Base-by-base conservation (phyloP, 1,284 basidiomycete genomes). In the Earliella scabrosa region DNA sequence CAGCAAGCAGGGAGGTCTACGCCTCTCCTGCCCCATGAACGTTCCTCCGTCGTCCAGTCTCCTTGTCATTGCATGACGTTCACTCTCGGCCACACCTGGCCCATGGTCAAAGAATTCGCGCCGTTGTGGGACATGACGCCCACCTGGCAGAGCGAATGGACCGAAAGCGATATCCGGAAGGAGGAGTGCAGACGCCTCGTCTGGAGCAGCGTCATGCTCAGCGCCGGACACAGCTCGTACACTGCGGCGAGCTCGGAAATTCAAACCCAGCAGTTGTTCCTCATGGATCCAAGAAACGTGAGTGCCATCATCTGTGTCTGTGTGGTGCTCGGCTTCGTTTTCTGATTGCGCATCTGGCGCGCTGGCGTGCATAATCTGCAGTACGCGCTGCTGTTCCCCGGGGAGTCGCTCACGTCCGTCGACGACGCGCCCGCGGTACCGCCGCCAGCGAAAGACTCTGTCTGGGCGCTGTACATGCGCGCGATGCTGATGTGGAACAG, bases 391-490 rank as follows among this genome's bases (percentile, higher is more conserved):
- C 72, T 90, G 29, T 90, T 90, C 68, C 85, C 87, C 2, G 88
- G 86, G 14, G 88, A 90, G 68, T 77, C 80, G 9, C 68, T 84
- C 24, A 47, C 51, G n/a, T 36, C 43, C 23, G 45, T 45, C 16
- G 56, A 60, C 24, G 69, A 71, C 45, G 36, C 56, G 23, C 39
- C 59, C 40, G 49, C 71, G 14, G 51, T 64, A 36, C 55, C 71
- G 24, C 59, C 68, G 35, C 49, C 79, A 2, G 75, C 78, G 6
- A 87, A 87, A 65, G 81, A 87, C 47, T 86, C 84, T 2, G 76
- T 90, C 18, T 91, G 87, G 88, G 87, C 86, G 16, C 71, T 91
- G 45, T 83, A 87, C 65, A 82, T 86, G 63, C 82, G 88, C 41
- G 77, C 80, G 4, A 85, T 86, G 72, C 71, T 92, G 16, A 73